A percentile compares a stretch with the other conserved stretches of the same genome.
These are phyloP conservation scores for Vigna hirtella DNA, from an alignment of 306 rosid genomes.

Conservation along the genomic window DNA sequence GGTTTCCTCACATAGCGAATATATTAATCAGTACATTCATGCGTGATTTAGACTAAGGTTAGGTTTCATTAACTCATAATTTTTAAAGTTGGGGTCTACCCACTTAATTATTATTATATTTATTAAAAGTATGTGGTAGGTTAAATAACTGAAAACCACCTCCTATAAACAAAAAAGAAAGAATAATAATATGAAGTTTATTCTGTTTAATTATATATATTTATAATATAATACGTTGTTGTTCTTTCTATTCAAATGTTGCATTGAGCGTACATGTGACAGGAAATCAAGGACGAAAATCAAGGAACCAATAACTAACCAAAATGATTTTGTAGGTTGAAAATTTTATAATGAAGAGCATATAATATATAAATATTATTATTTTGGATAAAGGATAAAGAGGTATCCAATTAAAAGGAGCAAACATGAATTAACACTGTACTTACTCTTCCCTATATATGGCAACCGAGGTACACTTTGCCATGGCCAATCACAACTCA, in stretches of 20 bases:
- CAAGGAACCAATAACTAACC: not conserved
- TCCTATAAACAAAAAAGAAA: not conserved
- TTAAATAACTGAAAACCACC: slow-evolving; percentile 24
- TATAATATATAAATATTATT: not conserved
- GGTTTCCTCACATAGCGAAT: slow-evolving; percentile 32
- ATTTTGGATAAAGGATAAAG: not conserved
- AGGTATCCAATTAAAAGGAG: slow-evolving; percentile 1
- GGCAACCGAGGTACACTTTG: slow-evolving; percentile 7
- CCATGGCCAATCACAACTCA: slow-evolving; percentile 23
- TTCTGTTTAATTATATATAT: too few species aligned
- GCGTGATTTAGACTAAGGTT: not conserved
- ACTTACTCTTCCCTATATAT: slow-evolving; percentile 7
- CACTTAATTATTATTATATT: not conserved
- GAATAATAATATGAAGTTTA: not conserved
- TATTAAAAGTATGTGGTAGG: not conserved
- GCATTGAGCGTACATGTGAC: slow-evolving; percentile 3
- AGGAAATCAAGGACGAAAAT: slow-evolving; percentile 37
- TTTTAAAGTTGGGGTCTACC: slow-evolving; percentile 25
- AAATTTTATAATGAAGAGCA: not conserved
- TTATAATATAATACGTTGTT: not conserved
- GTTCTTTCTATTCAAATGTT: not conserved
- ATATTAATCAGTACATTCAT: slow-evolving; percentile 18
- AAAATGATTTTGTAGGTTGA: slow-evolving; percentile 16
- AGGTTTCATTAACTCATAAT: not conserved
- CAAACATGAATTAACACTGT: slow-evolving; percentile 1